Evolutionary conservation across 768 basidiomycete genomes (phyloP).

Genomic region (Lentinus tigrinus): DNA sequence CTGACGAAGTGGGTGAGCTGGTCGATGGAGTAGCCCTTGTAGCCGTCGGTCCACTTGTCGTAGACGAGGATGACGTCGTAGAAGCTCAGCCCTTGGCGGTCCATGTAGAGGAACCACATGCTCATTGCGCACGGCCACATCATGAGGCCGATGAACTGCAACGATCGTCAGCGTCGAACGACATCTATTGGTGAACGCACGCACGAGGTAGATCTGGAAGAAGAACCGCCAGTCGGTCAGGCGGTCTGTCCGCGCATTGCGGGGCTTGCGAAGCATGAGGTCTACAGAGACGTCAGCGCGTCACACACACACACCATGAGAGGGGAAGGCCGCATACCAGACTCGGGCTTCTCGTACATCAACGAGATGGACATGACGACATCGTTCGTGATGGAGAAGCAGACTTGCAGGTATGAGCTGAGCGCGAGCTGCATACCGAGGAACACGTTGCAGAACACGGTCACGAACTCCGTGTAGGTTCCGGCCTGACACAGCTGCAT

Average conservation of each 20-base stretch:
- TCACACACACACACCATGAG: slow-evolving; percentile 49
- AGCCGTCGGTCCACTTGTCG: slow-evolving; percentile 40
- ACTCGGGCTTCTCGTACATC: slow-evolving; percentile 60
- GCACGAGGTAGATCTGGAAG: slow-evolving; percentile 56
- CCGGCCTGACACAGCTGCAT: slow-evolving; percentile 35
- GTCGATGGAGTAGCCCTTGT: slow-evolving; percentile 39
- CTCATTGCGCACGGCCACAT: slow-evolving; percentile 49
- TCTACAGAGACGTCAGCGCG: slow-evolving; percentile 17
- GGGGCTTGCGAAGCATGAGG: slow-evolving; percentile 52
- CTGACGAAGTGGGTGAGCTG: slow-evolving; percentile 48
- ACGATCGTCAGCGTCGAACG: slow-evolving; percentile 44
- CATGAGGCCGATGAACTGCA: slow-evolving; percentile 45
- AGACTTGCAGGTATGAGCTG: slow-evolving; percentile 53
- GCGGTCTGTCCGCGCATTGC: slow-evolving; percentile 54
- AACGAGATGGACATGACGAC: slow-evolving; percentile 53
- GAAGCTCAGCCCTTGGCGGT: slow-evolving; percentile 45
- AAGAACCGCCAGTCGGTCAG: slow-evolving; percentile 54
- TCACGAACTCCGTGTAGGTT: slow-evolving; percentile 59
- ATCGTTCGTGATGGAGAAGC: slow-evolving; percentile 59
- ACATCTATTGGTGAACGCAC: slow-evolving; percentile 37
- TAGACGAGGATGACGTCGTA: slow-evolving; percentile 45
- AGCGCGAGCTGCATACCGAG: slow-evolving; percentile 59
- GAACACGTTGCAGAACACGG: slow-evolving; percentile 54
- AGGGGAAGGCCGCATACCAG: slow-evolving; percentile 43
- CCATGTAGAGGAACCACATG: slow-evolving; percentile 35